These are phyloP conservation scores for Ogataea wickerhamii DNA, from an alignment of 805 yeast genomes.

Conservation along the genomic window DNA sequence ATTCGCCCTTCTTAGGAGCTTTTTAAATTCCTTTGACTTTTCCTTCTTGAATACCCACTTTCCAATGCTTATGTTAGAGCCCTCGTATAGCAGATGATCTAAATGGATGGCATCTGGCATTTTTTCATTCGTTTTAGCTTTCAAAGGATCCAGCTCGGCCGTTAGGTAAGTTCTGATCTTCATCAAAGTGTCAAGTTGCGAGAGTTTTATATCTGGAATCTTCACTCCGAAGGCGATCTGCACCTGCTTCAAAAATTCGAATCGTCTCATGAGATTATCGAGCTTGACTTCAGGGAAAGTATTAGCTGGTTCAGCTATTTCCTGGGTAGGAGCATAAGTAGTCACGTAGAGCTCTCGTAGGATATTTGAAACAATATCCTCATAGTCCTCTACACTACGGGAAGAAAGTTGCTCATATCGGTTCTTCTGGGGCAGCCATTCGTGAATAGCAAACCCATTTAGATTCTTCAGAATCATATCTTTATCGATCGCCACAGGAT, in stretches of 20 bases:
- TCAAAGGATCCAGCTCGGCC: conserved; percentile 35
- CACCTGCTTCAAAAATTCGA: conserved; percentile 45
- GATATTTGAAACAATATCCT: conserved; percentile 12
- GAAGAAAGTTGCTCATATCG: conserved; percentile 11
- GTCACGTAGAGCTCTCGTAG: conserved; percentile 15
- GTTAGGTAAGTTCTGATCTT: conserved; percentile 38
- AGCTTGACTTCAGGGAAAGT: conserved; percentile 16
- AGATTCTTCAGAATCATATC: conserved; percentile 20
- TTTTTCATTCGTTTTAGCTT: conserved; percentile 50
- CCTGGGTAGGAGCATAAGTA: conserved; percentile 5
- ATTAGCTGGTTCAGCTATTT: background rate
- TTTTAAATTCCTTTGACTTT: conserved; percentile 43
- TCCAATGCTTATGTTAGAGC: conserved; percentile 55
- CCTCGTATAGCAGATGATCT: conserved; percentile 49
- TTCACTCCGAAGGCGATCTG: conserved; percentile 47
- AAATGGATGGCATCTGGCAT: conserved; percentile 70
- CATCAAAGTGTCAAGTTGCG: conserved; percentile 38
- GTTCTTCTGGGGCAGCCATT: conserved; percentile 31
- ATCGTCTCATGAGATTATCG: conserved; percentile 46
- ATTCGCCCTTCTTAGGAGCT: conserved; percentile 38
- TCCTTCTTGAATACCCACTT: conserved; percentile 45
- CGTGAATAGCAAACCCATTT: conserved; percentile 28
- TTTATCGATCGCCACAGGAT: conserved; percentile 25
- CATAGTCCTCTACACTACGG: conserved; percentile 7
- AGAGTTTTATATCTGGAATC: conserved; percentile 49